Conservation (phyloP, 2,329 filamentous ascomycete species). For the Harringtonia lauricola region DNA sequence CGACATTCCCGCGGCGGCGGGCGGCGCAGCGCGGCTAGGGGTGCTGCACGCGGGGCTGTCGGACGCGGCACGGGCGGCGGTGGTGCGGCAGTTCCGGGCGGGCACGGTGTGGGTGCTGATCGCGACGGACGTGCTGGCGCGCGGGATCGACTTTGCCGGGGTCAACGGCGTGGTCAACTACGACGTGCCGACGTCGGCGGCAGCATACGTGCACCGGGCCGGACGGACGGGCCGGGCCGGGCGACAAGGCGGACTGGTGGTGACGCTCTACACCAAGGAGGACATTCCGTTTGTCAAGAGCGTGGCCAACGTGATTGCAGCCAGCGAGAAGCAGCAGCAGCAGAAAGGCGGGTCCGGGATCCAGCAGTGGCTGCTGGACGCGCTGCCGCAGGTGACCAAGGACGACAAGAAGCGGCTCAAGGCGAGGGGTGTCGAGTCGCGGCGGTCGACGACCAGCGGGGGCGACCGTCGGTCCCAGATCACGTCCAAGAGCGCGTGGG, state of each 20-base stretch:
- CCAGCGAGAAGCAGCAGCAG: slow-evolving; percentile 56
- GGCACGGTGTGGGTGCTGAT: slow-evolving; percentile 96
- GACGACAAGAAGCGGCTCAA: slow-evolving; percentile 74
- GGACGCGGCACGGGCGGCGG: slow-evolving; percentile 59
- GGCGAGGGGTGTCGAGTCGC: slow-evolving; percentile 67
- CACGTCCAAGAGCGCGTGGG: slow-evolving; percentile 71
- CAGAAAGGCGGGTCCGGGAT: too few relatives aligned
- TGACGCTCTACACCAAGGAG: slow-evolving; percentile 93
- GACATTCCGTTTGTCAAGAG: slow-evolving; percentile 83
- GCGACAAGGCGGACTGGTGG: slow-evolving; percentile 73
- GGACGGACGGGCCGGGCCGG: slow-evolving; percentile 86
- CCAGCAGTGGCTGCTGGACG: slow-evolving; percentile 79
- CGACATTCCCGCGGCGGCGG: slow-evolving; percentile 83
- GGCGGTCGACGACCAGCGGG: slow-evolving; percentile 25
- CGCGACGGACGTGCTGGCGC: slow-evolving; percentile 85
- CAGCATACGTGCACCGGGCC: slow-evolving; percentile 85
- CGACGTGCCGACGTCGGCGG: slow-evolving; percentile 85
- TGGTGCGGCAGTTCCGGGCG: slow-evolving; percentile 83
- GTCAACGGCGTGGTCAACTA: slow-evolving; percentile 97
- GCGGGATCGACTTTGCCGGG: slow-evolving; percentile 88
- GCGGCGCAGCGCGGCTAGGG: slow-evolving; percentile 73
- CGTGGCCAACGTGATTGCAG: slow-evolving; percentile 84
- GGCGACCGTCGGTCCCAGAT: slow-evolving; percentile 48
- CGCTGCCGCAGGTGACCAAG: slow-evolving; percentile 75
- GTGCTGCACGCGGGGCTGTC: slow-evolving; percentile 83